A percentile compares a stretch with the other conserved stretches of the same genome.
Conservation (phyloP, 2,329 filamentous ascomycete species). For the Botrytis fragariae region DNA sequence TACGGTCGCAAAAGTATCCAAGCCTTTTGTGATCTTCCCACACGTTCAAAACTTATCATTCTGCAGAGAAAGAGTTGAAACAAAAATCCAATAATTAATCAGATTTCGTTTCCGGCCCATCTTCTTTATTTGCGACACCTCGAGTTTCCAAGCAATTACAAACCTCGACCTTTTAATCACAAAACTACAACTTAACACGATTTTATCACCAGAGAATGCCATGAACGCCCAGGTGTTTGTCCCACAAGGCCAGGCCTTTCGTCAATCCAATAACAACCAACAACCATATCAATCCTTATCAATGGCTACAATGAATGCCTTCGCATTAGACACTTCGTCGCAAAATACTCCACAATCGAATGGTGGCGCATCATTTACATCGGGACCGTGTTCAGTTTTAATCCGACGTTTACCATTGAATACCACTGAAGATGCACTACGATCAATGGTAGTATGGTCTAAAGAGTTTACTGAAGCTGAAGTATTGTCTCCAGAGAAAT, state of each 20-base stretch:
- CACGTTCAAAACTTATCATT: background rate
- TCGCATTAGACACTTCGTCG: constrained; percentile 30
- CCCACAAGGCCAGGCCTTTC: constrained; percentile 37
- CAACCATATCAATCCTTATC: constrained; percentile 36
- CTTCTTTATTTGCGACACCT: constrained; percentile 19
- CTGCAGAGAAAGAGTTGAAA: background rate
- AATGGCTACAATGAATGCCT: constrained; percentile 37
- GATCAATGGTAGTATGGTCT: constrained; percentile 58
- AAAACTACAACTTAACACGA: constrained; percentile 29
- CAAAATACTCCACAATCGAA: constrained; percentile 29
- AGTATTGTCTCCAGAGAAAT: constrained; percentile 49
- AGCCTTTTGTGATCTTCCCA: constrained; percentile 6
- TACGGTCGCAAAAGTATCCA: constrained; percentile 22
- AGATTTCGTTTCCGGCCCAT: constrained; percentile 10
- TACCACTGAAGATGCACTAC: constrained; percentile 53
- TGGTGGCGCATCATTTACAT: constrained; percentile 27
- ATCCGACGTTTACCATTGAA: constrained; percentile 55
- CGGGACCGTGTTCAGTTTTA: constrained; percentile 45
- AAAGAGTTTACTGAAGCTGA: constrained; percentile 53
- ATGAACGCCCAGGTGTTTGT: constrained; percentile 38
- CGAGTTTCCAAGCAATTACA: constrained; percentile 21
- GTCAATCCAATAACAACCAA: constrained; percentile 34
- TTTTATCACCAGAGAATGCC: constrained; percentile 37
- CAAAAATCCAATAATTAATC: background rate
- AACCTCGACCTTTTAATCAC: constrained; percentile 23